These are phyloP conservation scores for Dryas integrifolia DNA, from an alignment of 331 rosid species.

Conservation along the genomic window DNA sequence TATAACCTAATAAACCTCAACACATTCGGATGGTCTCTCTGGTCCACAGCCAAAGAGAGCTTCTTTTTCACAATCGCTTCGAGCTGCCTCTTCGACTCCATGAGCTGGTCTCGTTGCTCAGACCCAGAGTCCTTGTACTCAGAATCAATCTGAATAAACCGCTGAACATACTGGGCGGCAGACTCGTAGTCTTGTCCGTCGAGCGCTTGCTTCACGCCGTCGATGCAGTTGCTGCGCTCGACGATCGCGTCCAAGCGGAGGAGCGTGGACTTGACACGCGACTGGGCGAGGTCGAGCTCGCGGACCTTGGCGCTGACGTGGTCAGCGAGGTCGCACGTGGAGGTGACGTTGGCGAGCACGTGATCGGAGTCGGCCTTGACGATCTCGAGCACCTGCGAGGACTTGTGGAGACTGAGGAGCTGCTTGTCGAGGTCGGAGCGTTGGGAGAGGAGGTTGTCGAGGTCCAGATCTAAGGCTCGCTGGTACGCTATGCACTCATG, in stretches of 20 bases:
- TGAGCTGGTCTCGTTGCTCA: conserved; percentile 72
- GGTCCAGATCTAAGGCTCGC: conserved; percentile 63
- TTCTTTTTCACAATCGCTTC: conserved; percentile 79
- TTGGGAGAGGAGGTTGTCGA: conserved; percentile 68
- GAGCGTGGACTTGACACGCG: conserved; percentile 78
- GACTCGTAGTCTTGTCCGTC: conserved; percentile 68
- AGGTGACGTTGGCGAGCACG: conserved; percentile 61
- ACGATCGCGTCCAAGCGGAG: conserved; percentile 84
- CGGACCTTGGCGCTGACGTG: conserved; percentile 82
- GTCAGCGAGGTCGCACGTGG: conserved; percentile 88
- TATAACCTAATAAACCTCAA: conserved; percentile 61
- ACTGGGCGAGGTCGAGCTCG: conserved; percentile 87
- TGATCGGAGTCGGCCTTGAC: conserved; percentile 66
- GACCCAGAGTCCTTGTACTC: conserved; percentile 68
- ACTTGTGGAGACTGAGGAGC: conserved; percentile 59
- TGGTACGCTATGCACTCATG: conserved; percentile 93
- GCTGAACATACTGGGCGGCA: conserved; percentile 56
- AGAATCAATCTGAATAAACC: conserved; percentile 67
- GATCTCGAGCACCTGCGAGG: conserved; percentile 67
- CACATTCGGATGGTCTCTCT: conserved; percentile 63
- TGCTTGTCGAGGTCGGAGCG: conserved; percentile 76
- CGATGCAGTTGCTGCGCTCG: conserved; percentile 70
- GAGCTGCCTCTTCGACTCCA: conserved; percentile 58
- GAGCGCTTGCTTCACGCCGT: conserved; percentile 67
- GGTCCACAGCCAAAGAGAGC: conserved; percentile 71